Base-by-base conservation (phyloP, 2,329 filamentous ascomycete genomes). In the Pseudocercospora musae region DNA sequence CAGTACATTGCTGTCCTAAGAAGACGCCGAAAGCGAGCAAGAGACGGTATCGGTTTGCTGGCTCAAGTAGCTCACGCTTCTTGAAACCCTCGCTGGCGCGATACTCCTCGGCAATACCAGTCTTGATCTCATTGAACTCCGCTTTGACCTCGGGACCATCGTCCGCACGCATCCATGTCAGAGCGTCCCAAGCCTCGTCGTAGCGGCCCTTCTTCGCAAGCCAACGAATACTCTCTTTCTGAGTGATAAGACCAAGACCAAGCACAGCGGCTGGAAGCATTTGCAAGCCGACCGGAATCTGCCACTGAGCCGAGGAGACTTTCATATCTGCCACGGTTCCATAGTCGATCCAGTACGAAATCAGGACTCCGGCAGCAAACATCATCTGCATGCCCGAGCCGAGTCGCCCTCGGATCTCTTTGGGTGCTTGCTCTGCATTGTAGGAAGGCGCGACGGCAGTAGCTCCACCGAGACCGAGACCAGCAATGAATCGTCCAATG, bases 271-370 rank as follows among this genome's bases (percentile, higher is more conserved):
- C 81, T 0, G 81, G 81, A 0, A 81, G 71, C 10, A 84, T 76
- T 64, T 84, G 82, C 4, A 85, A 74, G 0, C 80, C 83, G 44
- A 86, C 79, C 80, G 84, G 60, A 31, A 85, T 79, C 71, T 85
- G 83, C 84, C 83, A 86, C 71, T 86, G 82, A n/a, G 65, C 66
- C 7, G 71, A 66, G 2, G 72, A 73, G 0, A 79, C 65, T 18
- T 55, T 25, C 18, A 80, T 71, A 42, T 71, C 70, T 20, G 71
- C 69, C 2, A 73, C 67, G 5, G 80, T 78, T 9, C 75, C 81
- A 61, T 84, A 85, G 68, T 84, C 81, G 50, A 85, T 60, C 80
- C 81, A 85, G 68, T 84, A 85, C 0, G 79, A 81, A 0, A 78
- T 73, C 49, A 83, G 79, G 29, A 84, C 83, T 0, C 73, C 82